Evolutionary conservation across 225 moss, liverwort and hornwort genomes (phyloP), one percentile per base, ranked within the genome.

Genomic region (Takakia lepidozioides): DNA sequence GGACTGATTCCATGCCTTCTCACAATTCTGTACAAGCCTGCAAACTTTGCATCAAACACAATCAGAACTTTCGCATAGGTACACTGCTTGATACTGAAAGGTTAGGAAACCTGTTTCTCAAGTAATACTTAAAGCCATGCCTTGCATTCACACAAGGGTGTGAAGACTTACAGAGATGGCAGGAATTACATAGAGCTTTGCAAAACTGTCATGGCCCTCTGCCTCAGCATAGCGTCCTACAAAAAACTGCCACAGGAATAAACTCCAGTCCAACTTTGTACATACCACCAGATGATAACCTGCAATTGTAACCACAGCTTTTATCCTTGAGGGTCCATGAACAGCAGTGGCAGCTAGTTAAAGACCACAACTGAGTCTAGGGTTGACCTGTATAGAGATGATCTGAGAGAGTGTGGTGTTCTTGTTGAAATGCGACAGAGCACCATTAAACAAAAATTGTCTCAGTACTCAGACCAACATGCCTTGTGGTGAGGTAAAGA

Each of bases 361-460:
- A n/a, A n/a, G n/a, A n/a, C n/a, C n/a, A n/a, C n/a, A n/a, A n/a
- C n/a, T n/a, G n/a, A n/a, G n/a, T n/a, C n/a, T n/a, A n/a, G n/a
- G n/a, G n/a, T 32, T 32, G 32, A 93, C 88, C 88, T 86, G 88
- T 48, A 83, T 79, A 47, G 85, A 72, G 52, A 65, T 48, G 20
- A 88, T 67, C 10, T 64, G 76, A 62, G 88, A 78, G 29, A 88
- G 57, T 27, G 75, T 49, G 56, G 30, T 34, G 44, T 71, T 65
- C 42, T 64, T 38, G 55, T 72, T 68, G 18, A 76, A 63, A 83
- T 47, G 41, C 83, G 83, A 57, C 77, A 88, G 25, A 83, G 83
- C 56, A 83, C 93, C 88, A 86, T 88, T 37, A 88, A 51, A 28
- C 88, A 85, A 74, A 71, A 88, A 85, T 70, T 50, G 81, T 86